Base-by-base conservation (phyloP, 495 filamentous ascomycete species). In the Penicillium canescens region DNA sequence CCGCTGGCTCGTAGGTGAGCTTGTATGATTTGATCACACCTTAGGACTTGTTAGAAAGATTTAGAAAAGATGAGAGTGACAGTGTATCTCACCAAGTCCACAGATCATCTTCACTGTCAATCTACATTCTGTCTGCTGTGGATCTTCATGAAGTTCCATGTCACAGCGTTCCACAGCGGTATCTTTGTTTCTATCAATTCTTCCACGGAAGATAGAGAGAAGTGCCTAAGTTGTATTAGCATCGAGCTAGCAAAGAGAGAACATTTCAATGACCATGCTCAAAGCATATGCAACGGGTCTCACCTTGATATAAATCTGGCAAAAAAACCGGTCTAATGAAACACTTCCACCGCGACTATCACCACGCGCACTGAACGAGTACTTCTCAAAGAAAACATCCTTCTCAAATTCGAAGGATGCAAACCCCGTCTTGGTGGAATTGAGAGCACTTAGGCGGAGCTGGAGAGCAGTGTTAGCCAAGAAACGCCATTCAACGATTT, bases 381-480 rank as follows among this genome's bases (percentile, higher is more conserved):
- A 98, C 20, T 78, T 79, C 21, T 88, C 82, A 64, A 97, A 98
- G 72, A 97, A 98, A n/a, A 75, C 72, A 50, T 76, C 78, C 23
- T 79, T 79, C 43, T 87, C 82, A 35, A 96, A 84, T 11, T 81
- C 81, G 60, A 96, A 89, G 13, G 89, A 90, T 0, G 88, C 85
- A 72, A 96, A 96, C 37, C 91, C 91, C 18, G 94, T 95, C 65
- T 95, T 96, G 13, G 92, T 90, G n/a, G 86, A 81, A 71, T 98
- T 98, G 36, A 98, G 76, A 3, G 90, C 85, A 33, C 89, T 92
- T 44, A 98, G 66, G 16, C 86, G 81, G 41, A 97, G 83, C 89
- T 96, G 37, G 8, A 11, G 28, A 26, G 57, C 18, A 67, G 54
- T 36, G 12, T 42, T 26, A 43, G 42, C 31, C 38, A 23, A 9